Base-by-base conservation (phyloP, 2,329 filamentous ascomycete genomes). In the Eutypella sp. region DNA sequence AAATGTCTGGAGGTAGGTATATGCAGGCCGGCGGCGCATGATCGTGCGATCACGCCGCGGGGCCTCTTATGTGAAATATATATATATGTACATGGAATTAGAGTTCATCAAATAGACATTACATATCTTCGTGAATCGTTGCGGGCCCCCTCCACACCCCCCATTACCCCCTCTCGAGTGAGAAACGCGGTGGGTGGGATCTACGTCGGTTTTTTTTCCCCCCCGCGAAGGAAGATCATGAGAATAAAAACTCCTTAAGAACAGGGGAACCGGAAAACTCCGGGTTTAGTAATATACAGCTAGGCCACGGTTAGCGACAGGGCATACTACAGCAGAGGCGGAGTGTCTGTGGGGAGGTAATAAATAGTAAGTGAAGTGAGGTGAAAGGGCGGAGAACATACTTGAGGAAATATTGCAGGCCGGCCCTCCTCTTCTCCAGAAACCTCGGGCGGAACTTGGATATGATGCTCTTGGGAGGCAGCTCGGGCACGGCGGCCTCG, bases 341-440 rank as follows among this genome's bases (percentile, higher is more conserved):
- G 24, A 50, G 44, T 34, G 40, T 19, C 15, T 41, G 16, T 16
- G 6, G 27, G n/a, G 13, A 11, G 19, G 15, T 11, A 37, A 42
- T 62, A 22, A 44, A 34, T 15, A 24, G 13, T 36, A 20, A 42
- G 41, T 40, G 15, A 29, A 18, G 42, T 31, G 20, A 29, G 19
- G 9, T 4, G 11, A 9, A 11, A 6, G 22, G 37, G 15, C 20
- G 19, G 18, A 46, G 23, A 16, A 73, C 86, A 49, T 71, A 95
- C 90, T 95, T 95, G 45, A 99, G 71, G 63, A 97, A 99, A 63
- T 97, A 96, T 62, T 89, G 84, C 48, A 99, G 72, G 5, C 91
- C 92, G 36, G 81, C 76, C 55, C 89, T 82, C 59, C 93, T 78
- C 60, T 85, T 84, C 66, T 96, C 91, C 16, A 99, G 75, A 64